Conservation (phyloP, 768 basidiomycete genomes). For the Naganishia antarctica region DNA sequence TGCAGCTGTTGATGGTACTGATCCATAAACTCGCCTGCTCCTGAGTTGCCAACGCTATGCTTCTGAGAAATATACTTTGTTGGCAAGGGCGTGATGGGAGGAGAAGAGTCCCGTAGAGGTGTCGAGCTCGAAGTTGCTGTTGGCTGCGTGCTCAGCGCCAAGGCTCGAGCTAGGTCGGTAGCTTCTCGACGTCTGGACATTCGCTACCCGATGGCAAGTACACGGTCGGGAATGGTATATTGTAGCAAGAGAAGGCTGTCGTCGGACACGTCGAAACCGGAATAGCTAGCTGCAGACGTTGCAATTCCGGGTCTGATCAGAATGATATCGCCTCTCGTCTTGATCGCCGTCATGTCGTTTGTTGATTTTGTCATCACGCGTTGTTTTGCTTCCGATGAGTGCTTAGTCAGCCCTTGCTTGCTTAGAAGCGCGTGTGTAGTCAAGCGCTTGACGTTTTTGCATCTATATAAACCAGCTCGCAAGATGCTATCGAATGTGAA, state of each 20-base stretch:
- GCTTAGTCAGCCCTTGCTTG: not conserved
- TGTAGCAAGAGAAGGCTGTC: not conserved
- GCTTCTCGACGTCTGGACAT: slow-evolving; percentile 19
- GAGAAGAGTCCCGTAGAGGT: slow-evolving; percentile 7
- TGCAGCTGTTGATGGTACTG: slow-evolving; percentile 20
- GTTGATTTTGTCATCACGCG: slow-evolving; percentile 20
- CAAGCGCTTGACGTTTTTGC: slow-evolving; percentile 6
- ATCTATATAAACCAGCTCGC: no score
- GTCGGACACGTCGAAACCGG: no score
- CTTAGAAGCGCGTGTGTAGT: not conserved
- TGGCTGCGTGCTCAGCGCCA: slow-evolving; percentile 15
- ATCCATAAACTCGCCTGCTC: slow-evolving; percentile 11
- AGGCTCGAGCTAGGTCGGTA: slow-evolving; percentile 16
- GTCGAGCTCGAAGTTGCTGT: slow-evolving; percentile 4
- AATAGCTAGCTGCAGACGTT: no score
- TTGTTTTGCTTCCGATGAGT: slow-evolving; percentile 14
- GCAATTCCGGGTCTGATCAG: not conserved
- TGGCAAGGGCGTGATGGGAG: slow-evolving; percentile 6
- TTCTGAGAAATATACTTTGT: slow-evolving; percentile 9
- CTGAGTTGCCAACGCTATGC: not conserved
- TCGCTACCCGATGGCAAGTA: not conserved
- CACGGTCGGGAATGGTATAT: not conserved
- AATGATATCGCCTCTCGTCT: slow-evolving; percentile 11
- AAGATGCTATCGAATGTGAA: no score
- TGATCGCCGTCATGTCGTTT: slow-evolving; percentile 16